phyloP scores from a whole-genome alignment of 345 rosid species.

The Moricandia moricandioides region DNA sequence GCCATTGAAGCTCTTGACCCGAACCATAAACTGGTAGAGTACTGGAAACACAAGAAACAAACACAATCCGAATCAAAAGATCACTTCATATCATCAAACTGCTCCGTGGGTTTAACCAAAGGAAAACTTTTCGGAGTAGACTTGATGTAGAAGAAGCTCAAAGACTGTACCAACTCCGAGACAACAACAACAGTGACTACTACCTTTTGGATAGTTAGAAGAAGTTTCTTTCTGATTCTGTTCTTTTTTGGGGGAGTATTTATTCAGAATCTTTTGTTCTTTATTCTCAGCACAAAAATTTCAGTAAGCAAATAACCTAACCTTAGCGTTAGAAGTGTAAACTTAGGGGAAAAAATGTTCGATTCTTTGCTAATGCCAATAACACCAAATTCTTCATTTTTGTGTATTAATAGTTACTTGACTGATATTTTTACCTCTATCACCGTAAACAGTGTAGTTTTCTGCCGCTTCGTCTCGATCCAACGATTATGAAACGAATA shows the following conservation, averaged over 20 bases:
- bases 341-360: not conserved
- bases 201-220: slow-evolving; percentile 27
- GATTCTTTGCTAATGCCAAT: slow-evolving; percentile 24
- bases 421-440: too few relatives aligned
- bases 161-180: slow-evolving; percentile 4
- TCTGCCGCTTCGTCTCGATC: too few relatives aligned
- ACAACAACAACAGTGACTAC: slow-evolving; percentile 11
- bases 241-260: not conserved
- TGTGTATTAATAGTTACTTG: too few relatives aligned
- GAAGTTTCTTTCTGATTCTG: slow-evolving; percentile 5
- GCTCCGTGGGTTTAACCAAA: slow-evolving; percentile 31
- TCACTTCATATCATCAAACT: slow-evolving; percentile 28
- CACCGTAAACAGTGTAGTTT: too few relatives aligned
- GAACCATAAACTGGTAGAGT: slow-evolving; percentile 56
- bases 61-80: slow-evolving; percentile 30
- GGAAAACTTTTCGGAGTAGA: slow-evolving; percentile 42
- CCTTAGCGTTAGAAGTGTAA: slow-evolving; percentile 34
- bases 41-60: slow-evolving; percentile 62
- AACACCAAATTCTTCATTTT: slow-evolving; percentile 7
- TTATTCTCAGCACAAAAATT: not conserved
- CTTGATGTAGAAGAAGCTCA: slow-evolving; percentile 26
- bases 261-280: slow-evolving; percentile 24
- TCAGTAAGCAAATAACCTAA: slow-evolving; percentile 24
- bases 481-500: too few relatives aligned
- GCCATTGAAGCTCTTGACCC: slow-evolving; percentile 83